Conservation (phyloP, 2,329 filamentous ascomycete species). For the Penicillium capsulatum region DNA sequence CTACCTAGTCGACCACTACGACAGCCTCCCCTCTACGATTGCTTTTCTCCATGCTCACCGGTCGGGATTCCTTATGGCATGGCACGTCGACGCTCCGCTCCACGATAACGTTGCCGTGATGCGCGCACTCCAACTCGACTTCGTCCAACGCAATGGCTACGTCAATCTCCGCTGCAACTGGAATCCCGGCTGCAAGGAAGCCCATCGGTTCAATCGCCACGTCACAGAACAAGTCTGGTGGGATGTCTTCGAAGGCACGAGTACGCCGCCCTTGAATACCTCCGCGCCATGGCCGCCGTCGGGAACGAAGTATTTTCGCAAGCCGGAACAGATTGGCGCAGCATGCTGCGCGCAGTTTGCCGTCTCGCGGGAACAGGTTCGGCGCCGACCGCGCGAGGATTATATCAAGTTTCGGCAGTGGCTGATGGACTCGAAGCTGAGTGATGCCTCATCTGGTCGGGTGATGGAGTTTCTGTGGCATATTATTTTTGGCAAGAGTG, state of each 20-base stretch:
- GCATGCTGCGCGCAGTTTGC: constrained; percentile 58
- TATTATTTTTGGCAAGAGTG: constrained; percentile 47
- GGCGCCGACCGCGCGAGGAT: constrained; percentile 48
- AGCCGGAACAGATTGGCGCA: constrained; percentile 50
- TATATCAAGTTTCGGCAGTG: constrained; percentile 53
- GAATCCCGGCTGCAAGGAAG: constrained; percentile 51
- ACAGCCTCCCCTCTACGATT: constrained; percentile 49
- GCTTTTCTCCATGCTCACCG: constrained; percentile 58
- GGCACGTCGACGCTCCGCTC: constrained; percentile 57
- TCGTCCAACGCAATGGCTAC: constrained; percentile 54
- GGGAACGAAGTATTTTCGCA: constrained; percentile 29
- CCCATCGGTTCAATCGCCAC: constrained; percentile 34
- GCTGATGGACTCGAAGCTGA: constrained; percentile 51
- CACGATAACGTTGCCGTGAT: constrained; percentile 54
- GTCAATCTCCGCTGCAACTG: constrained; percentile 59
- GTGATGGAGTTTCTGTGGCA: constrained; percentile 66
- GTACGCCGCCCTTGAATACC: constrained; percentile 31
- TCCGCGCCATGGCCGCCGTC: constrained; percentile 12
- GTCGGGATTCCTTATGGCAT: constrained; percentile 43
- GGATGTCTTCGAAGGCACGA: constrained; percentile 40
- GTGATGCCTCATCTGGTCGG: constrained; percentile 55
- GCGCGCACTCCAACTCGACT: constrained; percentile 46
- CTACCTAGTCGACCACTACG: constrained; percentile 46
- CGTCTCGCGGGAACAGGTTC: constrained; percentile 48
- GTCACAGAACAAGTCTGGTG: constrained; percentile 37